Evolutionary conservation across 2,329 filamentous ascomycete genomes (phyloP).

Genomic region (Cercospora brassicicola): DNA sequence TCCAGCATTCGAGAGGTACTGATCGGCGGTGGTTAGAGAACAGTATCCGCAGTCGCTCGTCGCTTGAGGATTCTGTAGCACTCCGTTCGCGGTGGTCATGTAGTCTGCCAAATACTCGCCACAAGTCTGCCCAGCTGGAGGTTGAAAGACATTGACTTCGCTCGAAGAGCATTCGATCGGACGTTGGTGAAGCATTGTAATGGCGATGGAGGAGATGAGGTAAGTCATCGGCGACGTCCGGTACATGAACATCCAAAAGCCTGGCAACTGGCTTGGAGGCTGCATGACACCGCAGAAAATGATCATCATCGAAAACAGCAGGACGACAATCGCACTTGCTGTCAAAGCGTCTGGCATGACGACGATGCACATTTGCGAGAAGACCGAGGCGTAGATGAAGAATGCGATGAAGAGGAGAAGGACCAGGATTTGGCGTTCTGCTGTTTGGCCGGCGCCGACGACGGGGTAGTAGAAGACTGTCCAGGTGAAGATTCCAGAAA

Average conservation of each 20-base stretch:
- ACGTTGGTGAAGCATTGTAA: slow-evolving; percentile 66
- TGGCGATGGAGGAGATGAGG: slow-evolving; percentile 67
- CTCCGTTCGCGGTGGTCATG: slow-evolving; percentile 34
- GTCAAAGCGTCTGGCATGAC: slow-evolving; percentile 70
- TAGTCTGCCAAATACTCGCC: slow-evolving; percentile 39
- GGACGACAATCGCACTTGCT: slow-evolving; percentile 69
- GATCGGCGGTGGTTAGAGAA: slow-evolving; percentile 42
- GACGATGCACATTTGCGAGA: slow-evolving; percentile 72
- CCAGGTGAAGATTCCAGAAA: slow-evolving; percentile 64
- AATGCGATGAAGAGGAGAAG: slow-evolving; percentile 72
- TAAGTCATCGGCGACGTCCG: slow-evolving; percentile 78
- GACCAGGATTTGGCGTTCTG: slow-evolving; percentile 72
- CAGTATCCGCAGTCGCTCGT: slow-evolving; percentile 41
- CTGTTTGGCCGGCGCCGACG: slow-evolving; percentile 61
- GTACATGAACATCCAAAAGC: slow-evolving; percentile 81
- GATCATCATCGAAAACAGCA: slow-evolving; percentile 68
- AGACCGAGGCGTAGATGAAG: slow-evolving; percentile 67
- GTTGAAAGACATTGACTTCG: slow-evolving; percentile 65
- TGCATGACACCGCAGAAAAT: slow-evolving; percentile 70
- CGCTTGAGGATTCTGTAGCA: slow-evolving; percentile 35
- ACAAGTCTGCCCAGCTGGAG: slow-evolving; percentile 51
- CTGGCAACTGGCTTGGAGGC: slow-evolving; percentile 59
- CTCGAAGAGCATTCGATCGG: slow-evolving; percentile 64
- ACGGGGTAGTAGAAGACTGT: slow-evolving; percentile 66
- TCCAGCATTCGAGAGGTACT: slow-evolving; percentile 37